A percentile compares a stretch with the other conserved stretches of the same genome.
Conservation (phyloP, 2,329 filamentous ascomycete species). For the Neoscytalidium dimidiatum region DNA sequence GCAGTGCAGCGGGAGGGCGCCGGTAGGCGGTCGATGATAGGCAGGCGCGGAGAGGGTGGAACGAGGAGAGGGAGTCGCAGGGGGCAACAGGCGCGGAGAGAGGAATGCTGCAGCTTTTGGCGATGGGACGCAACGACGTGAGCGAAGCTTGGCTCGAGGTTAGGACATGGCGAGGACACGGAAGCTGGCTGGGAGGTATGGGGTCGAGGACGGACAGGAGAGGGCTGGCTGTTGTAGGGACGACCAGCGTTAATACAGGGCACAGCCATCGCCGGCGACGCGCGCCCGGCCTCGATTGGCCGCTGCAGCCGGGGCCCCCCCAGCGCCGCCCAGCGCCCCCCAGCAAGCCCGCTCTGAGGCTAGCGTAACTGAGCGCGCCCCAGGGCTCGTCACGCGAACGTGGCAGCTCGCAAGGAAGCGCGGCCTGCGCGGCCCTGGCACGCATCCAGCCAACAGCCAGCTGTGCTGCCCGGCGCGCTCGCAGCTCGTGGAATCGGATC, state of each 20-base stretch:
- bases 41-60: slow-evolving; percentile 32
- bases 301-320: slow-evolving; percentile 4
- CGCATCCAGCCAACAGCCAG: slow-evolving; percentile 5
- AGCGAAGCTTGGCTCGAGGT: slow-evolving; percentile 12
- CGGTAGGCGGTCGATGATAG: slow-evolving; percentile 31
- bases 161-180: slow-evolving; percentile 18
- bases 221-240: slow-evolving; percentile 14
- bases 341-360: not conserved
- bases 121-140: slow-evolving; percentile 16
- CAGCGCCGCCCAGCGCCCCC: not conserved
- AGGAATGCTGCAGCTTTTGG: slow-evolving; percentile 7
- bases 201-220: slow-evolving; percentile 7
- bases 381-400: slow-evolving; percentile 11
- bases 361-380: not conserved
- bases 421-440: slow-evolving; percentile 11
- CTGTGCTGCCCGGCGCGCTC: not conserved
- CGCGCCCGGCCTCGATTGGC: slow-evolving; percentile 15
- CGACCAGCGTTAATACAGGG: slow-evolving; percentile 17
- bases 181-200: not conserved
- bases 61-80: slow-evolving; percentile 23
- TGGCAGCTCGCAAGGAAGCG: slow-evolving; percentile 9
- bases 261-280: slow-evolving; percentile 11
- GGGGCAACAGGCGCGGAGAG: slow-evolving; percentile 28
- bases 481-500: not conserved
- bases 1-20: slow-evolving; percentile 24